These are phyloP conservation scores for Thelonectria blattea DNA, from an alignment of 2,329 filamentous ascomycete genomes.

Conservation along the genomic window DNA sequence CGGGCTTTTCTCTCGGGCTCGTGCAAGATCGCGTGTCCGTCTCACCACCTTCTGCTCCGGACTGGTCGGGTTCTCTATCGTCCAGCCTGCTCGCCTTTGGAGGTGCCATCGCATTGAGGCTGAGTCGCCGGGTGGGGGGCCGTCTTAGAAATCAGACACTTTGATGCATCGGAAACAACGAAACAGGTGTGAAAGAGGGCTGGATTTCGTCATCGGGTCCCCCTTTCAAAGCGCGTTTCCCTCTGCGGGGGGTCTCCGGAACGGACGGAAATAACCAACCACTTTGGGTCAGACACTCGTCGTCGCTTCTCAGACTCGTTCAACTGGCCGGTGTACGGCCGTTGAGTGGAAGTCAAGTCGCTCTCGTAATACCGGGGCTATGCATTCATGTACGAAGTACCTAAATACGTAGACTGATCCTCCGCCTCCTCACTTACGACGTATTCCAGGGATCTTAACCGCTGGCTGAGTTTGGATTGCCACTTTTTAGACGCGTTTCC, in stretches of 20 bases:
- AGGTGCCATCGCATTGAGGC: slow-evolving; percentile 15
- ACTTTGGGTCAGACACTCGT: slow-evolving; percentile 1
- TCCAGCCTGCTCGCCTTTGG: background rate
- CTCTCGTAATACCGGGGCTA: background rate
- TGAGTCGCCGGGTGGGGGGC: slow-evolving; percentile 4
- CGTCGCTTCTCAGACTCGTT: background rate
- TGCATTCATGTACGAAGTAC: background rate
- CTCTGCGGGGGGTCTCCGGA: too few relatives aligned
- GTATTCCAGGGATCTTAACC: too few relatives aligned
- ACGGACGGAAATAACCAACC: slow-evolving; percentile 20
- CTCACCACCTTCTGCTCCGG: slow-evolving; percentile 2
- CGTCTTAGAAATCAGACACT: slow-evolving; percentile 11
- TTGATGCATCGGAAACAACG: background rate
- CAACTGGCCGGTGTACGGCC: background rate
- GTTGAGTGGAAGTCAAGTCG: background rate
- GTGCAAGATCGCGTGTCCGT: slow-evolving; percentile 6
- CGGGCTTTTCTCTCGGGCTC: background rate
- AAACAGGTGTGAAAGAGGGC: background rate
- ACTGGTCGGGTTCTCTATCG: background rate
- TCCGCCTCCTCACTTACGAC: too few relatives aligned
- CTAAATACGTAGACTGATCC: too few relatives aligned
- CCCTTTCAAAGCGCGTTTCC: background rate
- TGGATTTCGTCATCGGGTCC: background rate
- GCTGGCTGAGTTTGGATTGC: too few relatives aligned
- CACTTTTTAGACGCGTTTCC: too few relatives aligned